Conservation (phyloP, 306 rosid species). For the Vicia sativa region DNA sequence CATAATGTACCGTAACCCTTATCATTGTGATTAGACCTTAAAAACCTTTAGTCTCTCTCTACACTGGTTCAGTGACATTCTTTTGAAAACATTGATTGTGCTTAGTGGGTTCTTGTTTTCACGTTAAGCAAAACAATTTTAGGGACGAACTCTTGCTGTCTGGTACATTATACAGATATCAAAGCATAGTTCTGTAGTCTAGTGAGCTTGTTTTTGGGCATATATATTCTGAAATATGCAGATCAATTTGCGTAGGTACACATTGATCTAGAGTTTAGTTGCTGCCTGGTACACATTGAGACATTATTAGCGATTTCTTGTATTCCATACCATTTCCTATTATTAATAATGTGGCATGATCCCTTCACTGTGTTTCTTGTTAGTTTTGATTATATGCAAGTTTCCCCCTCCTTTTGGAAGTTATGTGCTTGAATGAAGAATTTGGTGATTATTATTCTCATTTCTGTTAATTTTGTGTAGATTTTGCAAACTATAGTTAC, state of each 20-base stretch:
- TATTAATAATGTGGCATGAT: constrained; percentile 16
- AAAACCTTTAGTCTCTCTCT: background rate
- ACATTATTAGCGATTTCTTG: background rate
- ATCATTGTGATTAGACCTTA: background rate
- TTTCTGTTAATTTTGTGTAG: constrained; percentile 47
- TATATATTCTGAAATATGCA: constrained; percentile 10
- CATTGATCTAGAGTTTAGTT: too few relatives aligned
- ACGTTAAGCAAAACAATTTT: background rate
- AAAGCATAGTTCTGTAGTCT: constrained; percentile 7
- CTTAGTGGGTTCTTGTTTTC: background rate
- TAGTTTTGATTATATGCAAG: background rate
- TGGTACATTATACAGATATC: background rate
- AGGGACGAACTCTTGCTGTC: background rate
- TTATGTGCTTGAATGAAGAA: constrained; percentile 11
- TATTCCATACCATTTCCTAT: constrained; percentile 13
- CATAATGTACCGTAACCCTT: background rate
- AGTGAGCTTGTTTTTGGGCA: background rate
- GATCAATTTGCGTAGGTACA: background rate
- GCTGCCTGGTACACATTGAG: background rate
- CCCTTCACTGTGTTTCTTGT: background rate
- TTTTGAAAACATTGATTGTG: background rate
- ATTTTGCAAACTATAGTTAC: constrained; percentile 91
- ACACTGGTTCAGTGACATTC: too few relatives aligned
- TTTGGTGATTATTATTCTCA: constrained; percentile 24
- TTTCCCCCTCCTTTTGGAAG: background rate